Percentiles rank a stretch among this genome's conserved stretches.
Conservation (phyloP, 176 grass and related monocot species). For the Coix lacrymajobi region DNA sequence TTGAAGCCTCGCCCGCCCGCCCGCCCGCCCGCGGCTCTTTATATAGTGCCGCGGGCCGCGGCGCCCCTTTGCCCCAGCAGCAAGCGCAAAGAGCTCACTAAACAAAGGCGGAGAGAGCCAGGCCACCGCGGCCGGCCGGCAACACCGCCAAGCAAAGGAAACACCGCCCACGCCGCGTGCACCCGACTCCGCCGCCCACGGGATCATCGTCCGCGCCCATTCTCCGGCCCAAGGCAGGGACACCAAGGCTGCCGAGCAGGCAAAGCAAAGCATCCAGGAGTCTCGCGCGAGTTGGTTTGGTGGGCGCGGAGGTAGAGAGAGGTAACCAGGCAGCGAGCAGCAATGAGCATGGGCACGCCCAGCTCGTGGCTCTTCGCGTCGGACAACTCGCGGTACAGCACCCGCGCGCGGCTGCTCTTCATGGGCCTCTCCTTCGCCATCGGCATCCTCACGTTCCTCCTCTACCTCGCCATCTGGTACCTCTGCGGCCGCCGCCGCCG, state of each 20-base stretch:
- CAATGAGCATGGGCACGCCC: constrained; percentile 27
- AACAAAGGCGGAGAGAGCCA: not conserved
- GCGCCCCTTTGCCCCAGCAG: not conserved
- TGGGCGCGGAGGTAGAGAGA: too few species aligned
- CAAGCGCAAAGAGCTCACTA: not conserved
- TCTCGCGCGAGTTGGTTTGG: too few species aligned
- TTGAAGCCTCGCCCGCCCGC: not conserved
- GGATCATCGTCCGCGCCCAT: not conserved
- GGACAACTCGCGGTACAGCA: constrained; percentile 44
- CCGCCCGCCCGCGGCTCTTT: not conserved
- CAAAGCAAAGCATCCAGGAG: too few species aligned
- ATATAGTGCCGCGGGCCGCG: not conserved
- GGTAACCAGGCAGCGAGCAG: not conserved
- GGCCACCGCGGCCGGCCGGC: not conserved
- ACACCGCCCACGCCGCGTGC: not conserved
- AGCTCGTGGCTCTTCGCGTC: constrained; percentile 46
- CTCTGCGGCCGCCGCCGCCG: constrained; percentile 20
- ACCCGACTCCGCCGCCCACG: not conserved
- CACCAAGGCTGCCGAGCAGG: too few species aligned
- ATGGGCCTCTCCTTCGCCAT: constrained; percentile 70
- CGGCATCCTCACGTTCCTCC: constrained; percentile 57
- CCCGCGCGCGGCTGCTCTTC: constrained; percentile 45
- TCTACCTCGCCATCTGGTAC: constrained; percentile 61
- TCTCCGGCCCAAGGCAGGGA: too few species aligned
- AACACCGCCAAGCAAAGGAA: not conserved